Evolutionary conservation across 2,329 filamentous ascomycete species (phyloP), one percentile per base, ranked within the genome.

Genomic region (Ophiostoma sp.): DNA sequence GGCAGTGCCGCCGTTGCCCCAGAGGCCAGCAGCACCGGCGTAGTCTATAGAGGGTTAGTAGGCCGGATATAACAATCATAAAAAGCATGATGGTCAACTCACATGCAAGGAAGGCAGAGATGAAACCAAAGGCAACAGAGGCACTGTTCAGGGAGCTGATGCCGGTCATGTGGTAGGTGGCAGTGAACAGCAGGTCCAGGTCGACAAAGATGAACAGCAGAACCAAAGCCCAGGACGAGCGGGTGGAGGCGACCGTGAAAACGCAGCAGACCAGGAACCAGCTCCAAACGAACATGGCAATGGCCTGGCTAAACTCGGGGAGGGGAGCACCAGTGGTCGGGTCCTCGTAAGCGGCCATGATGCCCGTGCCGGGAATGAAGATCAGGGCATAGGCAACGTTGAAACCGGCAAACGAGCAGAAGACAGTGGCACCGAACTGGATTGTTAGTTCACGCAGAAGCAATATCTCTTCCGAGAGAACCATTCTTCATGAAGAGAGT

Each of bases 361-460:
- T 88, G 68, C 85, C 79, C 80, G 91, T 93, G 73, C 85, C 78
- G 2, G 86, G 90, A 2, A 90, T 92, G 73, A 91, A 81, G 71
- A 93, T 84, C 75, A 94, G 89, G 72, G 83, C 91, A 76, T 92
- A 90, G 31, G 85, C 83, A 76, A 94, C 86, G 90, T 91, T 94
- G 85, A 94, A 94, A 73, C 90, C 91, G 75, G 91, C 91, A 77
- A 91, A 94, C 0, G 91, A 93, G 13, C 90, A 91, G 69, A 94
- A 82, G 33, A 91, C 90, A 35, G 90, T 93, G 71, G 90, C 91
- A 83, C 90, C 91, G 75, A 94, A 94, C 20, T 64, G 6, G 4
- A 35, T 2, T 33, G 31, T 64, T n/a, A 64, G 60, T 1, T 13
- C 4, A 15, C 10, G 36, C 8, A 11, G 36, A 39, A 11, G 11